Percentiles rank a stretch among this genome's conserved stretches.
phyloP scores from a whole-genome alignment of 2,329 filamentous ascomycete species.

The Emmonsiellopsis sp. region DNA sequence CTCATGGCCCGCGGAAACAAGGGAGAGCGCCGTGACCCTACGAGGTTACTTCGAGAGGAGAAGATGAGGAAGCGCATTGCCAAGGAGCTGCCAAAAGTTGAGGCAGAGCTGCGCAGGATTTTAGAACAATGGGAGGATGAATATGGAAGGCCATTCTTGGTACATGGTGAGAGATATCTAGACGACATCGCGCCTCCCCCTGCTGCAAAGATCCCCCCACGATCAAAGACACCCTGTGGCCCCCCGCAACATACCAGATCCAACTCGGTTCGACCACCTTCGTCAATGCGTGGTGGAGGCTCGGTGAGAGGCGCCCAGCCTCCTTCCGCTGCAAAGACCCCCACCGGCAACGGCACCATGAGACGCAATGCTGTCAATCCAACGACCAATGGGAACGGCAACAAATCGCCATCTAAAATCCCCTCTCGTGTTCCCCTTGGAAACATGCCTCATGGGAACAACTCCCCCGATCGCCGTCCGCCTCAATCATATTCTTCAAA shows the following conservation, averaged over 20 bases:
- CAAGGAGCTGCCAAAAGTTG: constrained; percentile 89
- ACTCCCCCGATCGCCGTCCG: constrained; percentile 67
- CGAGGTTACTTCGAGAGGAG: constrained; percentile 86
- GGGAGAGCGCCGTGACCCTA: constrained; percentile 88
- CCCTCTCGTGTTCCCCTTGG: constrained; percentile 38
- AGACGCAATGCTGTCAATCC: constrained; percentile 26
- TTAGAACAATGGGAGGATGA: constrained; percentile 88
- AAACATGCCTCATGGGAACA: constrained; percentile 47
- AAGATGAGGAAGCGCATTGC: constrained; percentile 97
- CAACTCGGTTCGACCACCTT: constrained; percentile 19
- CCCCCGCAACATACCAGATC: constrained; percentile 22
- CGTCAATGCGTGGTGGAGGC: constrained; percentile 25
- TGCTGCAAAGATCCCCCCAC: constrained; percentile 57
- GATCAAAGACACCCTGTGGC: constrained; percentile 38
- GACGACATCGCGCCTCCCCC: constrained; percentile 64
- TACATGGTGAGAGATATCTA: constrained; percentile 85
- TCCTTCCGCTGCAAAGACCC: constrained; percentile 39
- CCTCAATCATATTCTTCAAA: constrained; percentile 33
- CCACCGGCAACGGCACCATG: constrained; percentile 31
- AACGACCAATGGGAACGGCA: constrained; percentile 1
- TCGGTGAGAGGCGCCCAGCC: constrained; percentile 32
- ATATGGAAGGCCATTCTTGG: constrained; percentile 84
- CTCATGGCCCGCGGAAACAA: constrained; percentile 86
- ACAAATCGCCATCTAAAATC: constrained; percentile 41
- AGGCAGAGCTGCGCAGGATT: constrained; percentile 70